A percentile compares a stretch with the other conserved stretches of the same genome.
These are phyloP conservation scores for Crinitomyces ghanaensis DNA, from an alignment of 805 yeast genomes.

Conservation along the genomic window DNA sequence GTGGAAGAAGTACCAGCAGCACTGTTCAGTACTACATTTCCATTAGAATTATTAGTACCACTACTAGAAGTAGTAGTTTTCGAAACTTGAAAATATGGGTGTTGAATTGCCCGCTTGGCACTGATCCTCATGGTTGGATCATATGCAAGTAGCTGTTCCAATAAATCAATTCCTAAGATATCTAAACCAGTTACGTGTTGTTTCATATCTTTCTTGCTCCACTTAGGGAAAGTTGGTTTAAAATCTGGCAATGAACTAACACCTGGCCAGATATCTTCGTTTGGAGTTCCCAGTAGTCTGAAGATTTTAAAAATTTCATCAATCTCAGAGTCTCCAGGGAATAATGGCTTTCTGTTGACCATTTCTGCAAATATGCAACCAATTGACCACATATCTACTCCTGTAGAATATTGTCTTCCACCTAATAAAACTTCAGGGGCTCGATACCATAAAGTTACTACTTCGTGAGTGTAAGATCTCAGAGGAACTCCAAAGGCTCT, in stretches of 20 bases:
- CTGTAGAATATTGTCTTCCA: slow-evolving; percentile 94
- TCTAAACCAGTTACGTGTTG: slow-evolving; percentile 70
- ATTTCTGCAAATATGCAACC: slow-evolving; percentile 97
- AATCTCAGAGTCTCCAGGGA: slow-evolving; percentile 96
- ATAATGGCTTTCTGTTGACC: slow-evolving; percentile 89
- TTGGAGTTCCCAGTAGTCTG: slow-evolving; percentile 88
- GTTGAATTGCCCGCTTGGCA: slow-evolving; percentile 84
- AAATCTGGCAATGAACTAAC: slow-evolving; percentile 84
- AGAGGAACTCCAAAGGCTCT: slow-evolving; percentile 96
- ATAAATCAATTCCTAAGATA: slow-evolving; percentile 69
- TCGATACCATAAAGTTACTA: slow-evolving; percentile 94
- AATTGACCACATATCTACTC: slow-evolving; percentile 98
- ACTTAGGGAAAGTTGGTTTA: slow-evolving; percentile 85
- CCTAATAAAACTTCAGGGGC: slow-evolving; percentile 94
- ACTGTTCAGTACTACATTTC: too few species aligned
- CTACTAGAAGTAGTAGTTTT: too few species aligned
- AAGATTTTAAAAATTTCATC: slow-evolving; percentile 94
- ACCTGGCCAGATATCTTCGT: slow-evolving; percentile 90
- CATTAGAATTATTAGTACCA: too few species aligned
- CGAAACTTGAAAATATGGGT: slow-evolving; percentile 56
- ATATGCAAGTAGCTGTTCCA: slow-evolving; percentile 64
- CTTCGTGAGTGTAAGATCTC: slow-evolving; percentile 95
- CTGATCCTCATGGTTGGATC: slow-evolving; percentile 92
- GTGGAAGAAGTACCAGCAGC: too few species aligned
- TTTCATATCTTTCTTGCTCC: slow-evolving; percentile 63